Evolutionary conservation across 345 rosid species (phyloP).

Genomic region (Gossypium bickii): DNA sequence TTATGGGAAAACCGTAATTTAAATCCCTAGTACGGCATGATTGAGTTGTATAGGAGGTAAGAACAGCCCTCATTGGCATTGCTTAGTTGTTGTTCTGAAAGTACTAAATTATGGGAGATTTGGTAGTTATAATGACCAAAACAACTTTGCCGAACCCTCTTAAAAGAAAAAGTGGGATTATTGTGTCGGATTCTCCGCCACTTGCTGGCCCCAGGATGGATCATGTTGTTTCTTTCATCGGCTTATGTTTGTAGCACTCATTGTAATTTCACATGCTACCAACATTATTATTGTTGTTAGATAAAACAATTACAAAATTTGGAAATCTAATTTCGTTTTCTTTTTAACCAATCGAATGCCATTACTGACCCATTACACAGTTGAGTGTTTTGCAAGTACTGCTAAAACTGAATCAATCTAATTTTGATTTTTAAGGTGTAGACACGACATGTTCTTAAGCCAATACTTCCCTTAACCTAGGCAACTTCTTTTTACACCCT

Average conservation of each 20-base stretch:
- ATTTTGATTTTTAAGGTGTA: neutral
- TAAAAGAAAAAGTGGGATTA: conserved; percentile 27
- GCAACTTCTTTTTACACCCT: too few relatives aligned
- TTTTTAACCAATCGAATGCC: conserved; percentile 17
- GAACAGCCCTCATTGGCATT: neutral
- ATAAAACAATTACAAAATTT: neutral
- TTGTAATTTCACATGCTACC: conserved; percentile 39
- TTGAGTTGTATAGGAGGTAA: conserved; percentile 14
- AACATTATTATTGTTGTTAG: conserved; percentile 8
- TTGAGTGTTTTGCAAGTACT: conserved; percentile 25
- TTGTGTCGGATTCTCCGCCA: conserved; percentile 35
- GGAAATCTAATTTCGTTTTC: neutral
- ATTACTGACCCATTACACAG: conserved; percentile 19
- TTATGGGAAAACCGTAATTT: too few relatives aligned
- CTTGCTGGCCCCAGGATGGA: conserved; percentile 21
- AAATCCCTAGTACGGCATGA: too few relatives aligned
- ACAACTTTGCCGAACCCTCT: conserved; percentile 30
- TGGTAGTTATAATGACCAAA: conserved; percentile 31
- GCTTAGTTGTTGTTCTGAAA: conserved; percentile 25
- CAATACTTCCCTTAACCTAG: neutral
- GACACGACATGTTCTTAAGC: neutral
- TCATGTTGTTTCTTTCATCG: conserved; percentile 13
- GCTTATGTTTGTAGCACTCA: conserved; percentile 20
- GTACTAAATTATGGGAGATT: conserved; percentile 37
- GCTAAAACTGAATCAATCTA: conserved; percentile 13